phyloP scores from a whole-genome alignment of 805 yeast genomes.

The Barnettozyma vustinii region DNA sequence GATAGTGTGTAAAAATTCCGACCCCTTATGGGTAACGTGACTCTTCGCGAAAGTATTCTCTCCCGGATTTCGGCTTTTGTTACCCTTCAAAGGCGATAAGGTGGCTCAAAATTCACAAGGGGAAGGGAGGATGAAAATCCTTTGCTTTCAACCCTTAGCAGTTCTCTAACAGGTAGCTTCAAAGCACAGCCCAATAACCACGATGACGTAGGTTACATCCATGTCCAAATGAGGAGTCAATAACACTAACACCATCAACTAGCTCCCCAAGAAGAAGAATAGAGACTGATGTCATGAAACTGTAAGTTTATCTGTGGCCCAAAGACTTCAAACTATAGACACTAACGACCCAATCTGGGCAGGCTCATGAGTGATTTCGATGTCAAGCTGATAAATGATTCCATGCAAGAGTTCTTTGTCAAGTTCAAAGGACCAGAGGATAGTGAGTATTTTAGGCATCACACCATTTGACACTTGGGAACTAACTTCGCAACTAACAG shows the following conservation, averaged over 20 bases:
- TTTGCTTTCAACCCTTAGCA: neutral
- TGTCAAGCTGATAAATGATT: slow-evolving; percentile 76
- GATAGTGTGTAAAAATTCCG: neutral
- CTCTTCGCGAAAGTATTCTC: neutral
- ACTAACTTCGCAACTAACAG: slow-evolving; percentile 15
- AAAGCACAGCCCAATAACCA: neutral
- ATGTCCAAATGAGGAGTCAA: neutral
- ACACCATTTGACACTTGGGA: neutral
- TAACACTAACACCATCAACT: neutral
- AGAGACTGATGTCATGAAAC: slow-evolving; percentile 93
- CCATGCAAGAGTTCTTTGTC: slow-evolving; percentile 81
- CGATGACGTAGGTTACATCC: neutral
- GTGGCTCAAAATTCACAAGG: neutral
- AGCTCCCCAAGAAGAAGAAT: slow-evolving; percentile 43
- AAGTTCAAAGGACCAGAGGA: slow-evolving; percentile 81
- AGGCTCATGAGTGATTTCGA: slow-evolving; percentile 88
- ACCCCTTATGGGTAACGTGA: neutral
- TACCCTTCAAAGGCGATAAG: neutral
- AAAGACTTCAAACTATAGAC: neutral
- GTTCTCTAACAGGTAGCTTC: neutral
- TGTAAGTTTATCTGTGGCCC: slow-evolving; percentile 40
- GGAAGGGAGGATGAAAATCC: neutral
- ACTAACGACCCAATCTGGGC: neutral
- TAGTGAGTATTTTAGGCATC: slow-evolving; percentile 29
- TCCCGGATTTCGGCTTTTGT: neutral